Conservation (phyloP, 352 stramenopile species). For the Phytophthora sp. region DNA sequence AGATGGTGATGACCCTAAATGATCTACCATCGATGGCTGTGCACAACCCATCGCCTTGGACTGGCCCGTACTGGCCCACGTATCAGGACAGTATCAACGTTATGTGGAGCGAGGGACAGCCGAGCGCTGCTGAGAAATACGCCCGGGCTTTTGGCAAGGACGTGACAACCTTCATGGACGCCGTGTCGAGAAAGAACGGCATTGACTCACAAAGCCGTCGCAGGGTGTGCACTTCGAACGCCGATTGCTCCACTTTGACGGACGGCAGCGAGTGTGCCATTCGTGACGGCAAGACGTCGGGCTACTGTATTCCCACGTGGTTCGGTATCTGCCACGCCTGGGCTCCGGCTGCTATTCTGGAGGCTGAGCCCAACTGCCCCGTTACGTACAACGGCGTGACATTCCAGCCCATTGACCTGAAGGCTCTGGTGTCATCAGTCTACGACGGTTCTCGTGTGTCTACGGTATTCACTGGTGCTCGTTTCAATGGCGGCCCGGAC, state of each 20-base stretch:
- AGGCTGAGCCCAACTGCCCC: constrained; percentile 48
- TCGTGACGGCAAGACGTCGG: constrained; percentile 33
- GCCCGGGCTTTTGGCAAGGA: constrained; percentile 48
- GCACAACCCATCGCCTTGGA: constrained; percentile 29
- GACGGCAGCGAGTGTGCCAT: constrained; percentile 40
- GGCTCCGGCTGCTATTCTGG: constrained; percentile 45
- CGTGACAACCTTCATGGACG: constrained; percentile 41
- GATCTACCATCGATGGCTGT: constrained; percentile 22
- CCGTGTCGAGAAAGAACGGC: constrained; percentile 41
- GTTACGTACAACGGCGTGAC: constrained; percentile 47
- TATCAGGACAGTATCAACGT: constrained; percentile 74
- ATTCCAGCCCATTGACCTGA: constrained; percentile 50
- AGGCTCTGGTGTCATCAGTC: constrained; percentile 44
- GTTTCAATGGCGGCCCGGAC: constrained; percentile 37
- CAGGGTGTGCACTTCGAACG: constrained; percentile 35
- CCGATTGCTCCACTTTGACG: constrained; percentile 27
- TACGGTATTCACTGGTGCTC: constrained; percentile 50
- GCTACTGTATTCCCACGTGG: constrained; percentile 56
- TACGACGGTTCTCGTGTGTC: constrained; percentile 42
- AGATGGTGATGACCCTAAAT: constrained; percentile 33
- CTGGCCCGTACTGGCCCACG: constrained; percentile 53
- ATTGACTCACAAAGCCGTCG: constrained; percentile 33
- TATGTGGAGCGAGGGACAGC: constrained; percentile 35
- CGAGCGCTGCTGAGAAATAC: constrained; percentile 54
- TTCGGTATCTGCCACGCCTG: constrained; percentile 59